Evolutionary conservation across 768 basidiomycete species (phyloP), one percentile per base, ranked within the genome.

Genomic region (Calocybe gangraenosa): DNA sequence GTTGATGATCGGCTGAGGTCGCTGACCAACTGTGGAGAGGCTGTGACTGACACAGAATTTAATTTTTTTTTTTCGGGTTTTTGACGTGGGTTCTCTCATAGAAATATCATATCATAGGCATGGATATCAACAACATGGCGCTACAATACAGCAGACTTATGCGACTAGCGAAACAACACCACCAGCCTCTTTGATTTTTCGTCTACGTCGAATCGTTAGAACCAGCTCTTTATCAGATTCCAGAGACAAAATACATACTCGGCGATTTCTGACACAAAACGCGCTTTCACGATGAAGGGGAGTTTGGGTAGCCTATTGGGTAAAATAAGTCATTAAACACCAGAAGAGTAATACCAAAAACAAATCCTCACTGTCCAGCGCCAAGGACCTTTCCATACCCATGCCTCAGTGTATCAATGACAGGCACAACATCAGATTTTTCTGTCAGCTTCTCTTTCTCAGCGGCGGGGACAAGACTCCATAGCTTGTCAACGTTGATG

Each of bases 401-500:
- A 62, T 80, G 79, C 51, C 67, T 68, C 50, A 89, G 76, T 35
- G 79, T 88, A 71, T 99, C 93, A 55, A 99, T 90, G 37, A 99
- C 94, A 34, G 96, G 96, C 17, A 97, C 96, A 58, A 92, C 72
- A 46, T 89, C 80, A 25, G 87, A 91, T 52, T 70, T 62, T 58
- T 81, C 81, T 15, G 74, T 84, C 62, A 92, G 63, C 28, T 75
- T 82, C 71, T 80, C 70, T 79, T 87, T 90, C 76, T 94, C 82
- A 63, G 78, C 85, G 42, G 71, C 81, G 30, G 92, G 90, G 21
- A 96, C 86, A 60, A 96, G 85, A 52, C 81, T 78, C 92, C 92
- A 92, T 42, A 95, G 79, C 75, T 94, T 94, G 81, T 98, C 96
- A 67, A 98, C 84, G 75, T 99, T 99, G 85, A 99, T 90, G 65